phyloP scores from a whole-genome alignment of 31 red algal species.

The Odonthalia washingtoniensis region DNA sequence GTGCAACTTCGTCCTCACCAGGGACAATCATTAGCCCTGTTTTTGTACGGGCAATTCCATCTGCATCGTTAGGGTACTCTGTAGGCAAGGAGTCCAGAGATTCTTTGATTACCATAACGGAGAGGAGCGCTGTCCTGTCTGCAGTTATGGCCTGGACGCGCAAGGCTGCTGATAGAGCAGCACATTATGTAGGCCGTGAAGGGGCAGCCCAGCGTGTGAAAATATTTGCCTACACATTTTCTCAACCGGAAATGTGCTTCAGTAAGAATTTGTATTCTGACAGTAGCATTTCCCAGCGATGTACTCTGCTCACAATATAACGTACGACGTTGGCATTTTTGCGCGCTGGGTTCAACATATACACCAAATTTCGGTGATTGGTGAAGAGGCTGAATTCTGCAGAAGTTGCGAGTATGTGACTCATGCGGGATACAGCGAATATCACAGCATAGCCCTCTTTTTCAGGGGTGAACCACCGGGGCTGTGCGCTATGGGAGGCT shows the following conservation, averaged over 20 bases:
- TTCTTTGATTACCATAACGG: too few species aligned
- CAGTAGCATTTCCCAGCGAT: conserved; percentile 47
- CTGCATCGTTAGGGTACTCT: too few species aligned
- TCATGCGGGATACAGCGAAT: conserved; percentile 11
- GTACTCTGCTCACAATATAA: conserved; percentile 38
- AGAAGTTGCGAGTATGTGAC: conserved; percentile 40
- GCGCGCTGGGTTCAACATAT: conserved; percentile 24
- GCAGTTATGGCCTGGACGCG: too few species aligned
- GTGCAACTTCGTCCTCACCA: neutral
- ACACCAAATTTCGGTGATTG: conserved; percentile 51
- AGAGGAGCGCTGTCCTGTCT: too few species aligned
- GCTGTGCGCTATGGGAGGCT: neutral
- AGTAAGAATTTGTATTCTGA: conserved; percentile 48
- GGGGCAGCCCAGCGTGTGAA: conserved; percentile 17
- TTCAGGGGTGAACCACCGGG: conserved; percentile 46
- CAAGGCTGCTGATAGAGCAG: too few species aligned
- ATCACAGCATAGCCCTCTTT: conserved; percentile 42
- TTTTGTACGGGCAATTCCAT: too few species aligned
- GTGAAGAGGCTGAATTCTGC: conserved; percentile 53
- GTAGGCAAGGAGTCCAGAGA: too few species aligned
- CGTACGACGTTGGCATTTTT: conserved; percentile 34
- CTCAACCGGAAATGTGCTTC: conserved; percentile 32
- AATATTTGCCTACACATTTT: conserved; percentile 47
- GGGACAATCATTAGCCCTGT: neutral
- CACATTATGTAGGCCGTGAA: too few species aligned